These are phyloP conservation scores for Podosphaera leucotricha DNA, from an alignment of 2,329 filamentous ascomycete species.

Conservation along the genomic window DNA sequence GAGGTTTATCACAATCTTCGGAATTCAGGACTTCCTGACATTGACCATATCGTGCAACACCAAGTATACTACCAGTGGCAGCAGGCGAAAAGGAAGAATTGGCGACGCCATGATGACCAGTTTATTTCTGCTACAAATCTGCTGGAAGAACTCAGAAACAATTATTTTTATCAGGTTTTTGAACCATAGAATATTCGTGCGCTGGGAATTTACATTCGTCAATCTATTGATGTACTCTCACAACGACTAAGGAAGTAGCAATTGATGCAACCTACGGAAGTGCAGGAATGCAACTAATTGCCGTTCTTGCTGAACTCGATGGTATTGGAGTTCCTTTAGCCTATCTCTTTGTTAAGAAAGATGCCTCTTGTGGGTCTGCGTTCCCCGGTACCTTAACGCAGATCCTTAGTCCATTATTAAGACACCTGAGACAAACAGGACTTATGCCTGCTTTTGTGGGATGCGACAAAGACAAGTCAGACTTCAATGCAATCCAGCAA, in stretches of 20 bases:
- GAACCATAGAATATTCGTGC: neutral
- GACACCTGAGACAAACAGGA: too few relatives aligned
- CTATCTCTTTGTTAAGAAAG: too few relatives aligned
- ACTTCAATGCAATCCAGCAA: neutral
- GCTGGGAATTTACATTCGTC: neutral
- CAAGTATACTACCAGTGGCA: neutral
- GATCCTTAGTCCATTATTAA: too few relatives aligned
- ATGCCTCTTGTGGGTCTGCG: too few relatives aligned
- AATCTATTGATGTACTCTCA: neutral
- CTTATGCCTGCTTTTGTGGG: too few relatives aligned
- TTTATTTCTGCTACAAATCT: neutral
- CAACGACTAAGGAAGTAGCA: neutral
- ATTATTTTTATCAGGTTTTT: neutral
- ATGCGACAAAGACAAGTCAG: neutral
- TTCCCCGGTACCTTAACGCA: too few relatives aligned
- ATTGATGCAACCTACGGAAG: neutral
- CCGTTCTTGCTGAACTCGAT: neutral
- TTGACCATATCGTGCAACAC: neutral
- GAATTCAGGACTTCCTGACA: neutral
- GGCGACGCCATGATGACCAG: neutral
- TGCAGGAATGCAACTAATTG: too few relatives aligned
- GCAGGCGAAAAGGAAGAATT: neutral
- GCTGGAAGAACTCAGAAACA: neutral
- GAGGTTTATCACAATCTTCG: neutral
- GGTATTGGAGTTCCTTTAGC: neutral